phyloP scores from a whole-genome alignment of 2,329 filamentous ascomycete genomes.

The Trichoderma sp. region DNA sequence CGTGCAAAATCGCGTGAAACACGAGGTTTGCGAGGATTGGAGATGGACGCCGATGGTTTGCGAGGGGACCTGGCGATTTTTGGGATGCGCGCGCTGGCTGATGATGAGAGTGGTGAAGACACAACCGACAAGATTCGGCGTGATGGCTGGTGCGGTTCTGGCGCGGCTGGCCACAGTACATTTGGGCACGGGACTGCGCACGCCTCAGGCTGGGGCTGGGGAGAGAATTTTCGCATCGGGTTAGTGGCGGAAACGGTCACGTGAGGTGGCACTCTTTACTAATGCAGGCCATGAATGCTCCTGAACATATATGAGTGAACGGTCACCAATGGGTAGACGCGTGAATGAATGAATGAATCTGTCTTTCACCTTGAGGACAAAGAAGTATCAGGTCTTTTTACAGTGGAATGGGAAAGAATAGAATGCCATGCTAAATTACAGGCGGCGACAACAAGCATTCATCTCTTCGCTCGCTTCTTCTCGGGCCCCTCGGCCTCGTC shows the following conservation, averaged over 20 bases:
- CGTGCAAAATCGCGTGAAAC: slow-evolving; percentile 58
- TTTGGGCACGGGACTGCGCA: slow-evolving; percentile 48
- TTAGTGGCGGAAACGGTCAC: slow-evolving; percentile 1
- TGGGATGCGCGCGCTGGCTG: slow-evolving; percentile 61
- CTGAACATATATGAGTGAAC: no score
- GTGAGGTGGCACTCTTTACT: not conserved
- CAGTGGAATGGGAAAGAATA: no score
- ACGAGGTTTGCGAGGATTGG: slow-evolving; percentile 54
- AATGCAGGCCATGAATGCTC: not conserved
- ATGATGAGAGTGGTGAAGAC: slow-evolving; percentile 57
- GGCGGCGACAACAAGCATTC: slow-evolving; percentile 32
- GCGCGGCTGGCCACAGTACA: slow-evolving; percentile 45
- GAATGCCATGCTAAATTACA: no score
- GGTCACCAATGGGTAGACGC: no score
- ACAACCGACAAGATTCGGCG: slow-evolving; percentile 54
- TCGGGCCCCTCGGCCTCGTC: slow-evolving; percentile 74
- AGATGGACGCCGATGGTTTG: slow-evolving; percentile 62
- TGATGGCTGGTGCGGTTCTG: slow-evolving; percentile 51
- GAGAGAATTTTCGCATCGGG: slow-evolving; percentile 20
- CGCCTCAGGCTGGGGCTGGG: slow-evolving; percentile 34
- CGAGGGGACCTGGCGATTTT: slow-evolving; percentile 62
- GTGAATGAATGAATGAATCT: no score
- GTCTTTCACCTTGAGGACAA: no score
- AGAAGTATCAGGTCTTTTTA: no score
- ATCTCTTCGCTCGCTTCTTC: slow-evolving; percentile 63